phyloP scores from a whole-genome alignment of 2,329 filamentous ascomycete genomes.

The Talaromyces sp. region DNA sequence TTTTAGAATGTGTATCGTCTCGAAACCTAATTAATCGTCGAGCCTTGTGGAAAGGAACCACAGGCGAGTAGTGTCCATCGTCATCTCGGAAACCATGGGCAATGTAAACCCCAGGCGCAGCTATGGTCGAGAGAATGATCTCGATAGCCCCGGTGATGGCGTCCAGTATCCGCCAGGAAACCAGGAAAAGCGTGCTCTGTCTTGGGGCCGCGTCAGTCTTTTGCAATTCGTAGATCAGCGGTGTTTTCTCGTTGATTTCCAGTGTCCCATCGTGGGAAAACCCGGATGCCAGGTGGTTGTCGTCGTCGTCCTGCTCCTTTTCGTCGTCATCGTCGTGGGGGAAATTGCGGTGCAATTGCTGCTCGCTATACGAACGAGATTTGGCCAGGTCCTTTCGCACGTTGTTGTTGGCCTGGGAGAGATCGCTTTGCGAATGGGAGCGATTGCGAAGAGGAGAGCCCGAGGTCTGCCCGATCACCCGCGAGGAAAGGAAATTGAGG shows the following conservation, averaged over 20 bases:
- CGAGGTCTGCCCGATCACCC: constrained; percentile 63
- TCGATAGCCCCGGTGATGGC: constrained; percentile 71
- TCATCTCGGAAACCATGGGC: constrained; percentile 80
- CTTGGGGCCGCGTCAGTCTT: constrained; percentile 33
- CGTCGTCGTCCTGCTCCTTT: constrained; percentile 20
- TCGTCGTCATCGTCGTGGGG: constrained; percentile 22
- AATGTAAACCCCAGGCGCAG: constrained; percentile 76
- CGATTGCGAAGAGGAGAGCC: constrained; percentile 48
- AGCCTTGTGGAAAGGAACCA: constrained; percentile 66
- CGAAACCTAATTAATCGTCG: constrained; percentile 25
- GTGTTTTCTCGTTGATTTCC: constrained; percentile 61
- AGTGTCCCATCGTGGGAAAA: constrained; percentile 7
- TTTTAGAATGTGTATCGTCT: constrained; percentile 17
- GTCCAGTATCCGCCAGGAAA: constrained; percentile 66
- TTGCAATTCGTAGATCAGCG: constrained; percentile 52
- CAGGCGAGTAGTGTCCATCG: constrained; percentile 71
- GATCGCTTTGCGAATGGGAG: constrained; percentile 50
- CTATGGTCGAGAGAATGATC: constrained; percentile 72
- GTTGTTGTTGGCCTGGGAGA: constrained; percentile 20
- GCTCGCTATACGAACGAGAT: constrained; percentile 40
- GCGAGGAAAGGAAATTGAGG: constrained; percentile 85
- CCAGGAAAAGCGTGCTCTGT: constrained; percentile 41
- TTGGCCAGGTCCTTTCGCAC: constrained; percentile 31
- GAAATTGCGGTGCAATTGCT: constrained; percentile 28
- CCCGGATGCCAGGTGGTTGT: background rate